Evolutionary conservation across 805 yeast genomes (phyloP).

Genomic region (Ogataea dorogensis): DNA sequence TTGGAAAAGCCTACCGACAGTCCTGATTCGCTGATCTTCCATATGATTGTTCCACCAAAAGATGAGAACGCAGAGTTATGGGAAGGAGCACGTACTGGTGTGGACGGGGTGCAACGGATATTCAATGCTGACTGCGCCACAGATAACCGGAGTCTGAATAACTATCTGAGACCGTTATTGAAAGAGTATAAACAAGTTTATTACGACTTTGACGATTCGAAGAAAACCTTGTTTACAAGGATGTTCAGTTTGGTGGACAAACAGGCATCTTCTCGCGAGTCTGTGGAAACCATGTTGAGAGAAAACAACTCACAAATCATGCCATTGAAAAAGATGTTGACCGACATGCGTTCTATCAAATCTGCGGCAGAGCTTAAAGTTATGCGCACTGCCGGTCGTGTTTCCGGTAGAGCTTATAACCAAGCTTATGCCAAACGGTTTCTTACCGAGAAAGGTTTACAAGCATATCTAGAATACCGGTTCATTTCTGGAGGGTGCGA

Average conservation of each 20-base stretch:
- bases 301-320: slow-evolving; percentile 38
- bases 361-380: slow-evolving; percentile 71
- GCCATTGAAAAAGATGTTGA: slow-evolving; percentile 43
- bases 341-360: slow-evolving; percentile 64
- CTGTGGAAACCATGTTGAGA: slow-evolving; percentile 27
- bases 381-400: slow-evolving; percentile 80
- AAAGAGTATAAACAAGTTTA: slow-evolving; percentile 50
- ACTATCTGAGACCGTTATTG: slow-evolving; percentile 47
- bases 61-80: slow-evolving; percentile 78
- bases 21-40: slow-evolving; percentile 57
- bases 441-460: slow-evolving; percentile 71
- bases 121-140: slow-evolving; percentile 84
- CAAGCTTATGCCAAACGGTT: slow-evolving; percentile 71
- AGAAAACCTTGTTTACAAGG: slow-evolving; percentile 18
- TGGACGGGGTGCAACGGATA: slow-evolving; percentile 72
- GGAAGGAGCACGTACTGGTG: slow-evolving; percentile 94
- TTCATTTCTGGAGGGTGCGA: slow-evolving; percentile 89
- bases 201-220: slow-evolving; percentile 42
- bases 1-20: slow-evolving; percentile 59
- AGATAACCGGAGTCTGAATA: slow-evolving; percentile 43
- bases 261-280: slow-evolving; percentile 16
- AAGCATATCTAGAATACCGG: slow-evolving; percentile 76
- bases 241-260: slow-evolving; percentile 22
- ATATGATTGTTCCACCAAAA: slow-evolving; percentile 83
- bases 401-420: slow-evolving; percentile 82